A percentile compares a stretch with the other conserved stretches of the same genome.
phyloP scores from a whole-genome alignment of 2,329 filamentous ascomycete genomes.

The Dactylellina leptospora region DNA sequence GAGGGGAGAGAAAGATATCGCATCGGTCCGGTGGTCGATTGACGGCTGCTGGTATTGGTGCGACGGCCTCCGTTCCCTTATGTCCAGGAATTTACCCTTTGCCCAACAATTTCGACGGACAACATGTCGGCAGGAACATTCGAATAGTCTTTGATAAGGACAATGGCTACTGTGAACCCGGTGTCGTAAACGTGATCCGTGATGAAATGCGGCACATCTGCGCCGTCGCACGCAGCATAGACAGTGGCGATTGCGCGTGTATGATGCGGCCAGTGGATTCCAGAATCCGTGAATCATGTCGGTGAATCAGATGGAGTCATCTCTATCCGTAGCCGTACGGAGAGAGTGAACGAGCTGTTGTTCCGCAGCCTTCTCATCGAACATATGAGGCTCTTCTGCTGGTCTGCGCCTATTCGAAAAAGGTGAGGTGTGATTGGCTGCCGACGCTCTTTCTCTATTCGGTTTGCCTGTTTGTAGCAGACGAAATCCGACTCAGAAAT shows the following conservation, averaged over 20 bases:
- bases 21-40: conserved; percentile 3
- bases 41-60: conserved; percentile 2
- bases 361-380: too few relatives aligned
- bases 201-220: too few relatives aligned
- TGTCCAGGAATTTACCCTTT: conserved; percentile 46
- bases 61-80: conserved; percentile 49
- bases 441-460: conserved; percentile 10
- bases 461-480: conserved; percentile 33
- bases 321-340: too few relatives aligned
- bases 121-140: conserved; percentile 54
- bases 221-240: too few relatives aligned
- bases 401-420: conserved; percentile 39
- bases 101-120: conserved; percentile 47
- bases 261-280: too few relatives aligned
- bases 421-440: conserved; percentile 35
- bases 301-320: too few relatives aligned
- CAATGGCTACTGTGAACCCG: too few relatives aligned
- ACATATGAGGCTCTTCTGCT: conserved; percentile 15
- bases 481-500: conserved; percentile 24
- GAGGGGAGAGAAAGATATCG: conserved; percentile 45
- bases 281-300: too few relatives aligned
- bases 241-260: too few relatives aligned
- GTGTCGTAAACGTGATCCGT: too few relatives aligned
- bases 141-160: too few relatives aligned
- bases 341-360: too few relatives aligned